Evolutionary conservation across 2,329 filamentous ascomycete genomes (phyloP).

Genomic region (Aspergillus neoniger): DNA sequence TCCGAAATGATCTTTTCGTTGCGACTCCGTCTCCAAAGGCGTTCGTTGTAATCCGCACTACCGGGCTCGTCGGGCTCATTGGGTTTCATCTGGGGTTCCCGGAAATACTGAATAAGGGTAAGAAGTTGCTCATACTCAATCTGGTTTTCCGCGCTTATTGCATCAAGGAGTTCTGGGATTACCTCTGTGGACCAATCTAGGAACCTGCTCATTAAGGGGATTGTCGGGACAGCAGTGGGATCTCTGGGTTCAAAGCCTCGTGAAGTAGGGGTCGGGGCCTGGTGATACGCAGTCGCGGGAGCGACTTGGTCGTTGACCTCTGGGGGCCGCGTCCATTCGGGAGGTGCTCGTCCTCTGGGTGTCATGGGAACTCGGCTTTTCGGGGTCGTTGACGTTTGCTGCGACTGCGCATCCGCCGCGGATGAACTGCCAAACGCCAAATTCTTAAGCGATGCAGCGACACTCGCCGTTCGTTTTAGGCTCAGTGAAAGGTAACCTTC

Average conservation of each 20-base stretch:
- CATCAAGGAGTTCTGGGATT: slow-evolving; percentile 28
- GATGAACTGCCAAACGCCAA: slow-evolving; percentile 55
- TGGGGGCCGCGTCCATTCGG: slow-evolving; percentile 66
- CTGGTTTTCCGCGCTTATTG: slow-evolving; percentile 14
- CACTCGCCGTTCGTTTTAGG: slow-evolving; percentile 64
- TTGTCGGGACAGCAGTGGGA: slow-evolving; percentile 57
- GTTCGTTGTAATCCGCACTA: slow-evolving; percentile 92
- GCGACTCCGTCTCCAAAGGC: slow-evolving; percentile 86
- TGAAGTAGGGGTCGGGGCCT: slow-evolving; percentile 76
- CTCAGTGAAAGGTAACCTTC: slow-evolving; percentile 64
- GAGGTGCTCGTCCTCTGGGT: slow-evolving; percentile 54
- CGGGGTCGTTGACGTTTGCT: slow-evolving; percentile 31
- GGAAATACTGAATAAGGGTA: slow-evolving; percentile 69
- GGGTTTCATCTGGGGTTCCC: slow-evolving; percentile 96
- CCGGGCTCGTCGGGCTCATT: slow-evolving; percentile 95
- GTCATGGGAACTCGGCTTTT: slow-evolving; percentile 43
- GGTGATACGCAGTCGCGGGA: slow-evolving; percentile 70
- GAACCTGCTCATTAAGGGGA: slow-evolving; percentile 82
- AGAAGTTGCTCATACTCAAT: slow-evolving; percentile 27
- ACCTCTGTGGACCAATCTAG: slow-evolving; percentile 90
- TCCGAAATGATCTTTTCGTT: slow-evolving; percentile 91
- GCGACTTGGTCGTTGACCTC: slow-evolving; percentile 72
- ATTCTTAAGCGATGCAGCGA: slow-evolving; percentile 65
- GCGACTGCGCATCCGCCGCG: slow-evolving; percentile 34
- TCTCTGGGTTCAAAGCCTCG: slow-evolving; percentile 69